Conservation (phyloP, 495 filamentous ascomycete genomes). For the Aspergillus asperescens region DNA sequence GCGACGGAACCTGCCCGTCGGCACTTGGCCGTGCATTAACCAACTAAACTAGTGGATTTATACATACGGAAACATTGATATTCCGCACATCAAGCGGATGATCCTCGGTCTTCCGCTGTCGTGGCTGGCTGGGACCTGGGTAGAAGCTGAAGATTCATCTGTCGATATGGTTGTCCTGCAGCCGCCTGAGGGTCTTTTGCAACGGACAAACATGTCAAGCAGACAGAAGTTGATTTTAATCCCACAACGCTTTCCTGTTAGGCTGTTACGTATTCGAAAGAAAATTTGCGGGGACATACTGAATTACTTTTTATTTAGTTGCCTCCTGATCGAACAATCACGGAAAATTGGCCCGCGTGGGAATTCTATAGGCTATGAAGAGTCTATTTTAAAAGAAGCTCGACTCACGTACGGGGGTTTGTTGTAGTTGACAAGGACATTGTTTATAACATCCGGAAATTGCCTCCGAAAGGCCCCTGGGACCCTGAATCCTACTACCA, state of each 20-base stretch:
- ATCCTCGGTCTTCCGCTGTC: constrained; percentile 5
- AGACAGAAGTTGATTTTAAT: not conserved
- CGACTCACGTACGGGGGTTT: no score
- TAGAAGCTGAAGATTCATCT: not conserved
- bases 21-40: constrained; percentile 2
- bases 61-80: constrained; percentile 5
- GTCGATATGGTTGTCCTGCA: not conserved
- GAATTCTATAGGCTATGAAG: no score
- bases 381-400: no score
- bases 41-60: constrained; percentile 5
- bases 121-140: constrained; percentile 8
- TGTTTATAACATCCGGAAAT: no score
- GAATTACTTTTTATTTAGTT: not conserved
- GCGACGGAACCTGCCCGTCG: not conserved
- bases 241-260: not conserved
- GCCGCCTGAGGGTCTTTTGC: not conserved
- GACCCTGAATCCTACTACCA: no score
- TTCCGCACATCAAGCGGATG: constrained; percentile 11
- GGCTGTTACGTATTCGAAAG: constrained; percentile 7
- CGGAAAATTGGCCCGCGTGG: not conserved
- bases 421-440: no score
- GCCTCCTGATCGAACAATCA: not conserved
- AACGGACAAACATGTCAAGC: not conserved
- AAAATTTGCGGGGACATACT: not conserved
- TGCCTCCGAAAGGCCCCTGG: no score